Evolutionary conservation across 2,329 filamentous ascomycete genomes (phyloP).

Genomic region (Zymoseptoria passerinii): DNA sequence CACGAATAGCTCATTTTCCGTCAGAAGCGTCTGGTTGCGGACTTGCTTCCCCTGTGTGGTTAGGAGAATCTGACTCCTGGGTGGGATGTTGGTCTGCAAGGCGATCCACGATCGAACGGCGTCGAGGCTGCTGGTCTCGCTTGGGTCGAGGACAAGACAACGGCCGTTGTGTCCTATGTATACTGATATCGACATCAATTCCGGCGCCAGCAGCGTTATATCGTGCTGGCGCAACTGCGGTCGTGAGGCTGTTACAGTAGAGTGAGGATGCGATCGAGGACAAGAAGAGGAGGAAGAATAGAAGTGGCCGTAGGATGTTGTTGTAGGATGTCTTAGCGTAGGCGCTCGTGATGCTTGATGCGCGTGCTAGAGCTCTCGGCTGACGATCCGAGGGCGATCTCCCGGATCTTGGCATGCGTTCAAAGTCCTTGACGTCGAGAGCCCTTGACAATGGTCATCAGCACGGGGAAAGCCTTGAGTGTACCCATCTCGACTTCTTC

Average conservation of each 20-base stretch:
- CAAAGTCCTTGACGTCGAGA: not conserved
- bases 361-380: not conserved
- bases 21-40: constrained; percentile 68
- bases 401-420: not conserved
- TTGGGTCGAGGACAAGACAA: constrained; percentile 69
- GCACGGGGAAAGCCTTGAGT: not conserved
- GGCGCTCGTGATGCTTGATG: not conserved
- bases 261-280: not conserved
- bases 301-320: not conserved
- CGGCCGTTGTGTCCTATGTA: constrained; percentile 90
- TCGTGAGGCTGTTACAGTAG: not conserved
- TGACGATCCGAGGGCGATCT: not conserved
- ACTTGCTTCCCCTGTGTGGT: constrained; percentile 77
- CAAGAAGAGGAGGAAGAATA: not conserved
- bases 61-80: constrained; percentile 76
- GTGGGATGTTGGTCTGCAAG: constrained; percentile 62
- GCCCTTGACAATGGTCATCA: not conserved
- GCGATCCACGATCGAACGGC: constrained; percentile 76
- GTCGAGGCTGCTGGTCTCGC: constrained; percentile 70
- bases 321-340: not conserved
- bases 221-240: constrained; percentile 8
- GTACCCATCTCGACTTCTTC: not conserved
- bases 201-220: constrained; percentile 9
- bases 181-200: constrained; percentile 71
- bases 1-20: constrained; percentile 84